phyloP scores from a whole-genome alignment of 805 yeast species.

The Saturnispora sekii region DNA sequence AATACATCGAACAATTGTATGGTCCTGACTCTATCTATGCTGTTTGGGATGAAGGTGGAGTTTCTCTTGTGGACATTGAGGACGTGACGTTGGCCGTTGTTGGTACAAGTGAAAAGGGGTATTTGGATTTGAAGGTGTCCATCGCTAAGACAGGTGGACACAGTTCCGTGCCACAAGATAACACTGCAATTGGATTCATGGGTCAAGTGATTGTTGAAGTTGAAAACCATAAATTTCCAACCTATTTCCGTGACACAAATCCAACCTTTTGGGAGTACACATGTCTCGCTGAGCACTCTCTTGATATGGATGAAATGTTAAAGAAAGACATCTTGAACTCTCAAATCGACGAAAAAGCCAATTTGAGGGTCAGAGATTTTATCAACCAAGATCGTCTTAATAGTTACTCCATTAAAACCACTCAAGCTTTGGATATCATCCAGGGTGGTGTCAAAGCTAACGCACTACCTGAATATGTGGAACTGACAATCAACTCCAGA shows the following conservation, averaged over 20 bases:
- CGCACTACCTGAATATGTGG: conserved; percentile 41
- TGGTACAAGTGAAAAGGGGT: conserved; percentile 42
- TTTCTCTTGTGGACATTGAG: conserved; percentile 27
- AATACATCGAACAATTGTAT: conserved; percentile 27
- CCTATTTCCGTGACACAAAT: conserved; percentile 32
- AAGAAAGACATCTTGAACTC: conserved; percentile 32
- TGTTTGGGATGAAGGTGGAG: conserved; percentile 37
- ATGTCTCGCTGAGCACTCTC: conserved; percentile 38
- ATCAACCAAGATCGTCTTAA: conserved; percentile 22
- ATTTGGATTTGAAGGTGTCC: conserved; percentile 31
- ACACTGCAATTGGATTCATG: conserved; percentile 39
- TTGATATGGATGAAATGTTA: conserved; percentile 25
- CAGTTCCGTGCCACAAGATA: conserved; percentile 40
- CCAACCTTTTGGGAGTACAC: conserved; percentile 36
- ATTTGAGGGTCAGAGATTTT: conserved; percentile 28
- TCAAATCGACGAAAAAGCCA: conserved; percentile 29
- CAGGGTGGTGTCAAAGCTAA: conserved; percentile 41
- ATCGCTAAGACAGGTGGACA: conserved; percentile 42
- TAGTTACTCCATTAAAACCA: conserved; percentile 34
- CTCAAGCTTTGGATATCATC: conserved; percentile 40
- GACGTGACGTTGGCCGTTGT: conserved; percentile 35
- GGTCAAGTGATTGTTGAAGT: conserved; percentile 31
- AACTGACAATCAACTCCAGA: conserved; percentile 35
- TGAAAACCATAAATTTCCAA: conserved; percentile 30
- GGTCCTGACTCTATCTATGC: conserved; percentile 36